Percentiles rank a stretch among this genome's conserved stretches.
These are phyloP conservation scores for Sphenostylis stenocarpa DNA, from an alignment of 306 rosid species.

Conservation along the genomic window DNA sequence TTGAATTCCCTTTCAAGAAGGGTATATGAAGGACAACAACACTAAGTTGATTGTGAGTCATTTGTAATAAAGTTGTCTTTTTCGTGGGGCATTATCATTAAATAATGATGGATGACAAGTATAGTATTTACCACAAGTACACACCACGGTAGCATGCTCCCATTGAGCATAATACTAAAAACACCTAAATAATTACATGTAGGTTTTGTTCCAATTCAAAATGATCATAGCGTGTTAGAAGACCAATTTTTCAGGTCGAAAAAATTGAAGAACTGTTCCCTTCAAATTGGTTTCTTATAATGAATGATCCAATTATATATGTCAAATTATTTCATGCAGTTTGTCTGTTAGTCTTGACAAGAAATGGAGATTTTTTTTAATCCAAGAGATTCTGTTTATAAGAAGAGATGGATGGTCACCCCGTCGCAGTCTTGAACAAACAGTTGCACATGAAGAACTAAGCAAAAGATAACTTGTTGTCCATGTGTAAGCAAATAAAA, in stretches of 20 bases:
- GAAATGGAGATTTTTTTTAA: conserved; percentile 7
- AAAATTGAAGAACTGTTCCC: background rate
- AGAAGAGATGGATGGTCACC: conserved; percentile 23
- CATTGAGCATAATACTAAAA: background rate
- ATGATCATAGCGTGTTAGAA: background rate
- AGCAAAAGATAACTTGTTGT: conserved; percentile 15
- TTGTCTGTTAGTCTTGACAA: conserved; percentile 1
- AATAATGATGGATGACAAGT: conserved; percentile 7
- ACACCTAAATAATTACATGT: background rate
- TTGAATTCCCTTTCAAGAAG: conserved; percentile 1
- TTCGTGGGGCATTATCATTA: conserved; percentile 20
- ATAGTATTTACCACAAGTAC: background rate
- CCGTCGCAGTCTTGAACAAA: conserved; percentile 28
- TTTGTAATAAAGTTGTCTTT: conserved; percentile 27
- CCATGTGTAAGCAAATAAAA: conserved; percentile 26
- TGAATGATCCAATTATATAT: conserved; percentile 1
- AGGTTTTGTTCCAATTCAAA: background rate
- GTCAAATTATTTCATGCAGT: background rate
- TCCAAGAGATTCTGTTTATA: conserved; percentile 26
- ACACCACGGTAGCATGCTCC: background rate
- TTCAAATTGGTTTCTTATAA: background rate
- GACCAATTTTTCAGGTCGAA: background rate
- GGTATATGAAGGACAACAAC: background rate
- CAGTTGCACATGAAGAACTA: conserved; percentile 36
- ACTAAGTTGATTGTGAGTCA: background rate